These are phyloP conservation scores for Trichoderma brevicompactum DNA, from an alignment of 2,329 filamentous ascomycete species.

Conservation along the genomic window DNA sequence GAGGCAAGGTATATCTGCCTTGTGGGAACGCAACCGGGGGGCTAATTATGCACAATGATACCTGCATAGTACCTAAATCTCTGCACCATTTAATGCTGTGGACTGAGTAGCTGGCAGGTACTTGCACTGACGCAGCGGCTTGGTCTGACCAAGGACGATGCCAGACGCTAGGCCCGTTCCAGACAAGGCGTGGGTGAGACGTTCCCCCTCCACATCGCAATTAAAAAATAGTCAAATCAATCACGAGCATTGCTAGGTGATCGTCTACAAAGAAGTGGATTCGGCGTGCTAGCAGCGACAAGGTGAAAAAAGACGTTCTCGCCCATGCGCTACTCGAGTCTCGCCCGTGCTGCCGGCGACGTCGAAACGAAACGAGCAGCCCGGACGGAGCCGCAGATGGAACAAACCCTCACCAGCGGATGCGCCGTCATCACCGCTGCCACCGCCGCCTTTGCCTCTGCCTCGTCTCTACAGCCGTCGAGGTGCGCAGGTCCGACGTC, in stretches of 20 bases:
- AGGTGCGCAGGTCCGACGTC: too few relatives aligned
- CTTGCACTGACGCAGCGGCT: not conserved
- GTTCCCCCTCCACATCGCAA: constrained; percentile 20
- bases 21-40: constrained; percentile 10
- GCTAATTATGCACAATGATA: not conserved
- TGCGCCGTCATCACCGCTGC: constrained; percentile 16
- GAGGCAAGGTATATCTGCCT: constrained; percentile 7
- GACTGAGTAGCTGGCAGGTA: not conserved
- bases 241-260: constrained; percentile 14
- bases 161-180: not conserved
- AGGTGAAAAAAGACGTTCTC: not conserved
- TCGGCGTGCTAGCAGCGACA: constrained; percentile 9
- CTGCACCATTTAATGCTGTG: too few relatives aligned
- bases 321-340: not conserved
- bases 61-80: not conserved
- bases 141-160: not conserved
- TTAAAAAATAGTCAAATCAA: constrained; percentile 23
- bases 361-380: not conserved
- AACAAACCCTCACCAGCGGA: constrained; percentile 21
- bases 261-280: constrained; percentile 25
- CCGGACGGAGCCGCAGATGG: constrained; percentile 14
- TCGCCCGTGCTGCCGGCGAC: not conserved
- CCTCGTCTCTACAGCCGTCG: not conserved
- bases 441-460: not conserved
- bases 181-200: constrained; percentile 19